Percentiles rank a stretch among this genome's conserved stretches.
Evolutionary conservation across 1,284 basidiomycete species (phyloP).

Genomic region (Melampsora larici-populina): DNA sequence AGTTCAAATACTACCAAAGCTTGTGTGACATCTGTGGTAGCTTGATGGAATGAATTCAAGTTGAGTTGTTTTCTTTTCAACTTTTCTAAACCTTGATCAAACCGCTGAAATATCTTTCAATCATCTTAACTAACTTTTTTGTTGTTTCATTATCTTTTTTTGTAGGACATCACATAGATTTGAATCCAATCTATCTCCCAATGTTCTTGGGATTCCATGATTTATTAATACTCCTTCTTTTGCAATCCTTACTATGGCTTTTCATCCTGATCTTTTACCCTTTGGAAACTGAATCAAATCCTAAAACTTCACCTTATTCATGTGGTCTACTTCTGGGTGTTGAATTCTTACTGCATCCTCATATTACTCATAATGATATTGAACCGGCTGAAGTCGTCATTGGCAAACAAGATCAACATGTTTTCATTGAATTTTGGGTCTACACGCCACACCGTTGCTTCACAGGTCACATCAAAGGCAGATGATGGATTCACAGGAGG

Average conservation of each 20-base stretch:
- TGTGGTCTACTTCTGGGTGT: slow-evolving; percentile 76
- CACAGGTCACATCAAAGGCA: not conserved
- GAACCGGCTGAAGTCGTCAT: slow-evolving; percentile 61
- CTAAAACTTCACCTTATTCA: slow-evolving; percentile 69
- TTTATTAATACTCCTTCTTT: slow-evolving; percentile 88
- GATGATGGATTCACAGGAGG: slow-evolving; percentile 4
- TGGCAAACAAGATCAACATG: slow-evolving; percentile 11
- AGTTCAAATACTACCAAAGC: slow-evolving; percentile 76
- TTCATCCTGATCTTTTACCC: slow-evolving; percentile 65
- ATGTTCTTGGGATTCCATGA: slow-evolving; percentile 82
- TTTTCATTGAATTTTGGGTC: slow-evolving; percentile 38
- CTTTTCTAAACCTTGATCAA: slow-evolving; percentile 38
- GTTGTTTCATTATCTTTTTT: no score
- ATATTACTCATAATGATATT: slow-evolving; percentile 91
- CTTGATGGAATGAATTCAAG: slow-evolving; percentile 51
- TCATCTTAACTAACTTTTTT: slow-evolving; percentile 74
- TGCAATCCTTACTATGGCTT: slow-evolving; percentile 73
- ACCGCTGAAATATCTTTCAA: slow-evolving; percentile 61
- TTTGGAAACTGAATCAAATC: slow-evolving; percentile 70
- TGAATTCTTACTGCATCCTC: slow-evolving; percentile 78
- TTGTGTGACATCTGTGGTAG: slow-evolving; percentile 71
- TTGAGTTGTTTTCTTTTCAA: slow-evolving; percentile 32
- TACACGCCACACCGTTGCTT: slow-evolving; percentile 20
- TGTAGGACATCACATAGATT: slow-evolving; percentile 64
- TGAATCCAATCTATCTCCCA: slow-evolving; percentile 49